phyloP scores from a whole-genome alignment of 164 flowering plant genomes.

The Vitis rotundifolia region DNA sequence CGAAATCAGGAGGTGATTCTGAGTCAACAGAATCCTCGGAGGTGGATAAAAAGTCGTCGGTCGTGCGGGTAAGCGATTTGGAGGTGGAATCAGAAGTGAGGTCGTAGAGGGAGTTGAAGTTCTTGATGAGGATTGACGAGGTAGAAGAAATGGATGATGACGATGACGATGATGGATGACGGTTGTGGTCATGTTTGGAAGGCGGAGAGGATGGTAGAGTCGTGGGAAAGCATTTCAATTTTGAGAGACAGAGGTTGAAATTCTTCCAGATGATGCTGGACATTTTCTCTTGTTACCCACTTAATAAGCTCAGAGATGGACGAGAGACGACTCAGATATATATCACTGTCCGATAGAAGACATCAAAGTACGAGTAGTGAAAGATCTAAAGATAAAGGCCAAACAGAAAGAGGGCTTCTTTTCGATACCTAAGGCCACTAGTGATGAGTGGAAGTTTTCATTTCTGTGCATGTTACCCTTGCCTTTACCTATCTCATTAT shows the following conservation, averaged over 20 bases:
- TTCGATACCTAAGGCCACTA: too few species aligned
- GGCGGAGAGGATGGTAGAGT: not conserved
- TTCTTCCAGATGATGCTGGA: conserved; percentile 41
- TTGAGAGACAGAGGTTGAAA: conserved; percentile 54
- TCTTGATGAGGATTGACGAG: conserved; percentile 30
- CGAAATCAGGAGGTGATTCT: conserved; percentile 42
- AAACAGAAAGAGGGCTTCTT: not conserved
- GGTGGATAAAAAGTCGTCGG: conserved; percentile 12
- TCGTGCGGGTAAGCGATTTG: conserved; percentile 15
- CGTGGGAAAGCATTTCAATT: conserved; percentile 35
- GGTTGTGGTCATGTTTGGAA: conserved; percentile 15
- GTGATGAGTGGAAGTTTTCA: too few species aligned
- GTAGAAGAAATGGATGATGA: not conserved
- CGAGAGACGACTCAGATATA: not conserved
- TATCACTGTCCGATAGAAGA: too few species aligned
- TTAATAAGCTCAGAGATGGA: not conserved
- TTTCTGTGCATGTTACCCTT: too few species aligned
- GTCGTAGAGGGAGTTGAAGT: conserved; percentile 54
- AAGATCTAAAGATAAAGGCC: not conserved
- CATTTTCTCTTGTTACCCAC: conserved; percentile 24
- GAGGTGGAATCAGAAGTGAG: conserved; percentile 20
- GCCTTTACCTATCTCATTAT: too few species aligned
- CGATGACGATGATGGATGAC: not conserved
- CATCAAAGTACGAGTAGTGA: not conserved
- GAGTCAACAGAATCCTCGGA: conserved; percentile 21